Evolutionary conservation across 805 yeast species (phyloP), one percentile per base, ranked within the genome.

Genomic region (Barnettozyma salicaria): DNA sequence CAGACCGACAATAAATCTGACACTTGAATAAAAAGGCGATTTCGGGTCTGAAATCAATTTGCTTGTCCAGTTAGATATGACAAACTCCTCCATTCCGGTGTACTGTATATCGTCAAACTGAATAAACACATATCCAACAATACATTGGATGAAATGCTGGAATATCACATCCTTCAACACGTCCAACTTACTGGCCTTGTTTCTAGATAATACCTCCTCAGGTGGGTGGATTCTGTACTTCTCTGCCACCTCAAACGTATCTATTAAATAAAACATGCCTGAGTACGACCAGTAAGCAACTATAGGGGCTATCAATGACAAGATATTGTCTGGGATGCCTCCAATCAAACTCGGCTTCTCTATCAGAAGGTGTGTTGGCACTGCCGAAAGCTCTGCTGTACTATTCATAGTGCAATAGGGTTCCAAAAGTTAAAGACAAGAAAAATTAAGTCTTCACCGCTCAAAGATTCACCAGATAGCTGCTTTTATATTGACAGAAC

Each of bases 221-320:
- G 89, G 78, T 16, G 97, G 89, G 59, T 92, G 98, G 36, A 92
- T 87, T 48, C 97, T 71, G 63, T 85, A 87, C 55, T 72, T 66
- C 52, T 85, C 96, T 30, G 89, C 86, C 45, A 87, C 64, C 54
- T 85, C 74, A 48, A 70, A 75, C 29, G 70, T 71, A 58, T 92
- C 97, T 35, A 89, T 63, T 7, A 81, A 42, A 55, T 81, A 87
- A 70, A 84, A 92, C 44, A 84, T 60, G 19, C 73, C 53, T 4
- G 95, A 82, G 50, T 78, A 76, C 2, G 63, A 40, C 97, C 97
- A 92, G 59, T 92, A 92, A 3, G 80, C 88, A 3, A 78, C 65
- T 4, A 92, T 72, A 1, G 98, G 97, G 2, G 79, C 68, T 3
- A 76, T 61, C 30, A 89, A 60, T 1, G 96, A 84, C 34, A 87